These are phyloP conservation scores for Misopates orontium DNA, from an alignment of 257 asterid species.

Conservation along the genomic window DNA sequence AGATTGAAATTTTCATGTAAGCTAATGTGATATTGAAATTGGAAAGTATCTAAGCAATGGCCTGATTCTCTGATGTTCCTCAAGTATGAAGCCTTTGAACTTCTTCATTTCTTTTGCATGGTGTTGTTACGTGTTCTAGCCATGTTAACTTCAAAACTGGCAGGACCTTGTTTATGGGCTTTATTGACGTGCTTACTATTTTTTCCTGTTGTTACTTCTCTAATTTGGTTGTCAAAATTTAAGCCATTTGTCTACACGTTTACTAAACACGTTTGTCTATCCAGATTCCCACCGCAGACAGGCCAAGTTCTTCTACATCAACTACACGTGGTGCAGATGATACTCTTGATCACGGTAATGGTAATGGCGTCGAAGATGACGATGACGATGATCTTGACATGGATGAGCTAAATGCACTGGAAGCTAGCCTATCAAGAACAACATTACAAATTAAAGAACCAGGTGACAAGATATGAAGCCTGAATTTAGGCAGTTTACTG, in stretches of 20 bases:
- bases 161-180: too few relatives aligned
- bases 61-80: too few relatives aligned
- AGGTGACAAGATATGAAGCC: conserved; percentile 24
- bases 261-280: not conserved
- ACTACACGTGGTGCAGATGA: conserved; percentile 38
- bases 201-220: not conserved
- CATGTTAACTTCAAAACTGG: too few relatives aligned
- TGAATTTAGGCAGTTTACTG: conserved; percentile 27
- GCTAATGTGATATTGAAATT: too few relatives aligned
- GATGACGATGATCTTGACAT: conserved; percentile 78
- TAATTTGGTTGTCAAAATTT: not conserved
- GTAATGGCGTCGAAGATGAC: conserved; percentile 26
- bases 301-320: conserved; percentile 73
- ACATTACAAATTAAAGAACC: conserved; percentile 60
- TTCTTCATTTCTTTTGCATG: too few relatives aligned
- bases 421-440: conserved; percentile 77
- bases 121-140: not conserved
- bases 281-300: conserved; percentile 51
- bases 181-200: too few relatives aligned
- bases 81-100: too few relatives aligned
- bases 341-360: conserved; percentile 23
- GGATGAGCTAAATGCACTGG: conserved; percentile 84
- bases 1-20: too few relatives aligned
- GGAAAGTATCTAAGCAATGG: too few relatives aligned
- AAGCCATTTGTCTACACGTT: conserved; percentile 10